Evolutionary conservation across 768 basidiomycete species (phyloP).

Genomic region (Hysterangium stoloniferum): DNA sequence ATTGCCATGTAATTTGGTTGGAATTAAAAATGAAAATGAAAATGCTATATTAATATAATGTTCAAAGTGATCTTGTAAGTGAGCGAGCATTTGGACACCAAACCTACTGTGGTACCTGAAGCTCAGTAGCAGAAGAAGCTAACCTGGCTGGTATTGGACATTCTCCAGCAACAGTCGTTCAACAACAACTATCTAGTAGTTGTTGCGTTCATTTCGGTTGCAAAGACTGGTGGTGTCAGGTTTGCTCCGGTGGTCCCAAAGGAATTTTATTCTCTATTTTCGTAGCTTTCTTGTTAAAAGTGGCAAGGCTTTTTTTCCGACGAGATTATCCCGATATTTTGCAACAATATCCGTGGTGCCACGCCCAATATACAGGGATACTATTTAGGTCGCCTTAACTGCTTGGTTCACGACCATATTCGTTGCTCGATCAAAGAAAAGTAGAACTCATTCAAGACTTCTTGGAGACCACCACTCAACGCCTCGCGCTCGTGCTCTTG

Average conservation of each 20-base stretch:
- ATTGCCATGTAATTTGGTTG: too few species aligned
- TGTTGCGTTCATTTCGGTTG: conserved; percentile 97
- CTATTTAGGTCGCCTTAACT: conserved; percentile 38
- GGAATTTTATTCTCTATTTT: too few species aligned
- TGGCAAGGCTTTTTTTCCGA: neutral
- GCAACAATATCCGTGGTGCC: conserved; percentile 34
- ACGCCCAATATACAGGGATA: conserved; percentile 32
- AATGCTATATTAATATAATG: too few species aligned
- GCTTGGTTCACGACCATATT: conserved; percentile 41
- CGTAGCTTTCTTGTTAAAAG: too few species aligned
- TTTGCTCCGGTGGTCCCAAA: conserved; percentile 93
- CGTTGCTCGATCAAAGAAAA: conserved; percentile 35
- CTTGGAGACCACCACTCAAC: conserved; percentile 31
- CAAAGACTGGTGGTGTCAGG: conserved; percentile 94
- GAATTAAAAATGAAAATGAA: too few species aligned
- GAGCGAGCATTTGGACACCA: too few species aligned
- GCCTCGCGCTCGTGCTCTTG: conserved; percentile 36
- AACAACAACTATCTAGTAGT: conserved; percentile 85
- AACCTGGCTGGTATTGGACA: conserved; percentile 75
- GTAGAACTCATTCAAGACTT: conserved; percentile 39
- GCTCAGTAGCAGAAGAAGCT: conserved; percentile 98
- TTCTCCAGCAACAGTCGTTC: conserved; percentile 83
- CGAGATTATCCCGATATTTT: conserved; percentile 40
- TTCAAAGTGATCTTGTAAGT: too few species aligned
- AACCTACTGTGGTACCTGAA: conserved; percentile 63